Base-by-base conservation (phyloP, 495 filamentous ascomycete species). In the Trichoderma virens region DNA sequence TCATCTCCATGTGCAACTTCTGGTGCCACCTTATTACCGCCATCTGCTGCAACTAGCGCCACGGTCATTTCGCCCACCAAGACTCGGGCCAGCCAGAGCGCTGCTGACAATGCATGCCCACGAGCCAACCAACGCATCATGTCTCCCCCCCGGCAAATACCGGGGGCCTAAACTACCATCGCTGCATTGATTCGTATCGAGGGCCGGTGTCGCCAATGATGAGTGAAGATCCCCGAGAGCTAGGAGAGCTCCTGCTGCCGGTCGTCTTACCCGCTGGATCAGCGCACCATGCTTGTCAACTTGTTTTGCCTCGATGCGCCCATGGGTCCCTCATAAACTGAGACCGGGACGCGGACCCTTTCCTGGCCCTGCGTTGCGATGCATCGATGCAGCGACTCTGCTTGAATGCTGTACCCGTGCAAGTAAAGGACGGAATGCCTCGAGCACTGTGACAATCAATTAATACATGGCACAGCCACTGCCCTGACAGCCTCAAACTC, bases 121-220 rank as follows among this genome's bases (percentile, higher is more conserved):
- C 45, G 51, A 56, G 51, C 51, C 51, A 35, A 56, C 51, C 51
- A 56, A 27, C 51, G 43, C 32, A 35, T n/a, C n/a, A 45, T 45
- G 18, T n/a, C 18, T n/a, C 9, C 51, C 51, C 51, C 51, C 51
- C 5, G 51, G 9, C 20, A 20, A 9, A 4, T 27, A n/a, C 51
- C 27, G 51, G 32, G 47, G 47, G 51, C n/a, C 27, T 27, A 23
- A 56, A 47, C 43, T 13, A 23, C 51, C 51, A 56, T 27, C 23
- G 14, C 18, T 16, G n/a, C n/a, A n/a, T n/a, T n/a, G n/a, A 4
- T 11, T 56, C 51, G 51, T 30, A 56, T 56, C 51, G 51, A 30
- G 51, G 51, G 51, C 51, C 28, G 3, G 51, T 23, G 23, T 56
- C 51, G 51, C 51, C 25, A 56, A 56, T 56, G 25, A 30, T 30